A percentile compares a stretch with the other conserved stretches of the same genome.
Conservation (phyloP, 2,329 filamentous ascomycete genomes). For the Parascedosporium putredinis region DNA sequence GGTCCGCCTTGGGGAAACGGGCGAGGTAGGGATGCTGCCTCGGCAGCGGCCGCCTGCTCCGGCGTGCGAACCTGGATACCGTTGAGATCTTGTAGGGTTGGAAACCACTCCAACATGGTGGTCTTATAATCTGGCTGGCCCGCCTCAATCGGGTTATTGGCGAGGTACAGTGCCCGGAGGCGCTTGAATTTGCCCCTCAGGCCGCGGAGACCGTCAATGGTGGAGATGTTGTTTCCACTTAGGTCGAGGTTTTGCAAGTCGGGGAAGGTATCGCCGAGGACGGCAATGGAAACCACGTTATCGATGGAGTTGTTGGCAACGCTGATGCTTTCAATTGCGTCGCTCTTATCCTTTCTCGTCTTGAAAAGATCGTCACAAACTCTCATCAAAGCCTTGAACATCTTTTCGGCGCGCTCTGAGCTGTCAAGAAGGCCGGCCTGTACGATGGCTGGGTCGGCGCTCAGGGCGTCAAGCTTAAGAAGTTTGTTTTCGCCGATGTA, state of each 20-base stretch:
- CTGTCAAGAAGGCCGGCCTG: constrained; percentile 66
- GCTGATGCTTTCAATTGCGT: constrained; percentile 72
- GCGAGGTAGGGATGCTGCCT: constrained; percentile 38
- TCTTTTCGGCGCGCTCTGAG: constrained; percentile 65
- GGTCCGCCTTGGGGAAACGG: constrained; percentile 53
- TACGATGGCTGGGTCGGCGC: constrained; percentile 59
- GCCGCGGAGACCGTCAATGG: constrained; percentile 54
- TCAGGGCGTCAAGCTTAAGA: constrained; percentile 71
- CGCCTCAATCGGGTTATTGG: constrained; percentile 62
- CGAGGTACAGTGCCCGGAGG: constrained; percentile 71
- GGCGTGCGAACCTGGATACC: constrained; percentile 61
- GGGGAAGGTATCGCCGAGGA: constrained; percentile 69
- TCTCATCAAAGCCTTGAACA: constrained; percentile 85
- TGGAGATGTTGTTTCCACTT: constrained; percentile 68
- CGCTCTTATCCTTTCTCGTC: constrained; percentile 58
- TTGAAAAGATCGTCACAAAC: constrained; percentile 73
- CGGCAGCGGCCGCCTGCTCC: constrained; percentile 52
- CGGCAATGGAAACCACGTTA: constrained; percentile 61
- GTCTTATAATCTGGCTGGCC: constrained; percentile 49
- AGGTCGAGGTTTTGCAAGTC: constrained; percentile 83
- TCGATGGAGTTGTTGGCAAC: constrained; percentile 71
- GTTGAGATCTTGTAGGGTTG: constrained; percentile 68
- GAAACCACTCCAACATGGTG: constrained; percentile 73
- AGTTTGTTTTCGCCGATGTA: constrained; percentile 65
- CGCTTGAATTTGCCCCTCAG: constrained; percentile 74